Percentiles rank a stretch among this genome's conserved stretches.
phyloP scores from a whole-genome alignment of 2,329 filamentous ascomycete species.

The Gaeumannomyces tritici region DNA sequence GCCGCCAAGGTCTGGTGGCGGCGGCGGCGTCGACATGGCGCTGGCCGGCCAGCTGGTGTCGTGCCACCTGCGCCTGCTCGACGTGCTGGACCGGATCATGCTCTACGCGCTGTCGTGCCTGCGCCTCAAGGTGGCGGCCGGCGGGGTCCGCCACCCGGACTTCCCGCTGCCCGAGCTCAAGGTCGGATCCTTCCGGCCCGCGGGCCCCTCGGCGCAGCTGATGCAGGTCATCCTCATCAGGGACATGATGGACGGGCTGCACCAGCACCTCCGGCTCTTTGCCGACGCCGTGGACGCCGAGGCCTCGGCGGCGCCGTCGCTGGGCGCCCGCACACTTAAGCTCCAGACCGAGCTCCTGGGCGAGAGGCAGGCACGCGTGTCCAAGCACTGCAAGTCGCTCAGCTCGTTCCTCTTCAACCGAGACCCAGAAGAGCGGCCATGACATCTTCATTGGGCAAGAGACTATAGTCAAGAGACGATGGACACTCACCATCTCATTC shows the following conservation, averaged over 20 bases:
- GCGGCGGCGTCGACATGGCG: constrained; percentile 19
- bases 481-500: neutral
- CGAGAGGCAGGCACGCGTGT: neutral
- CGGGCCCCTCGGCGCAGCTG: constrained; percentile 20
- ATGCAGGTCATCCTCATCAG: constrained; percentile 22
- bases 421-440: neutral
- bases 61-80: constrained; percentile 26
- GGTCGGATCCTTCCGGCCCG: constrained; percentile 27
- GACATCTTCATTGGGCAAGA: neutral
- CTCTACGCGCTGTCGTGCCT: constrained; percentile 21
- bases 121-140: constrained; percentile 16
- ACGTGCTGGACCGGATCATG: constrained; percentile 24
- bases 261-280: neutral
- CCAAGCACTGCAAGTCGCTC: neutral
- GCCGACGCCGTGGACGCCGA: neutral
- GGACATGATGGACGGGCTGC: constrained; percentile 19
- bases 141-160: constrained; percentile 17
- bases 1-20: neutral
- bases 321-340: neutral
- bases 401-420: neutral
- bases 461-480: too few species aligned
- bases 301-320: neutral
- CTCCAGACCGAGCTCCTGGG: neutral
- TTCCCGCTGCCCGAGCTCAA: constrained; percentile 28
- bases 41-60: constrained; percentile 25